Percentiles rank a stretch among this genome's conserved stretches.
phyloP scores from a whole-genome alignment of 192 early-diverging fungal genomes.

The Glomus cerebriforme region DNA sequence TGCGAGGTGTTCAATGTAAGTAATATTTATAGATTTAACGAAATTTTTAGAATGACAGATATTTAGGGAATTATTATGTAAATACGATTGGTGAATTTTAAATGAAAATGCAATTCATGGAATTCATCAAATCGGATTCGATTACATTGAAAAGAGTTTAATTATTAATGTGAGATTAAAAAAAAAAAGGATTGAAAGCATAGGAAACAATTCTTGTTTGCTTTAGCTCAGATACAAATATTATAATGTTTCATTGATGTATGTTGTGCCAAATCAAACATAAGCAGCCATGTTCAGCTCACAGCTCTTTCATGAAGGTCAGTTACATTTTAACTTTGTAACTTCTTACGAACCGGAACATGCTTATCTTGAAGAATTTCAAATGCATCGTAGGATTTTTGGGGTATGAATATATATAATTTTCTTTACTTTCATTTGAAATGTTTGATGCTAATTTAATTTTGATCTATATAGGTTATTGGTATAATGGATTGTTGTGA shows the following conservation, averaged over 20 bases:
- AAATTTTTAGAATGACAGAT: not conserved
- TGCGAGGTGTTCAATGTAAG: conserved; percentile 46
- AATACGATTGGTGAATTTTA: not conserved
- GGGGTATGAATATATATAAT: conserved; percentile 49
- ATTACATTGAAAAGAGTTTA: not conserved
- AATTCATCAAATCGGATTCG: too few species aligned
- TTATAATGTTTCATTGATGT: not conserved
- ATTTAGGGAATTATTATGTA: not conserved
- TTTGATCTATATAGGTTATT: conserved; percentile 58
- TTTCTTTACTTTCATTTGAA: not conserved
- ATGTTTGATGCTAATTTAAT: not conserved
- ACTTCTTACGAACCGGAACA: conserved; percentile 70
- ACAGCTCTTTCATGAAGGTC: conserved; percentile 63
- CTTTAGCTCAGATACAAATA: not conserved
- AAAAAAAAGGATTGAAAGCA: not conserved
- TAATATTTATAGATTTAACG: not conserved
- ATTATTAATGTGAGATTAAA: not conserved
- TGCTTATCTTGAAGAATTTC: conserved; percentile 74
- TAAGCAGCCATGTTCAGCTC: conserved; percentile 58
- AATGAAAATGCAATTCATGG: too few species aligned
- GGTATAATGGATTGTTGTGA: conserved; percentile 81
- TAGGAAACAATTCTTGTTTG: not conserved
- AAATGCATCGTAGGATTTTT: conserved; percentile 71
- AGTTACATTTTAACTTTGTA: conserved; percentile 71
- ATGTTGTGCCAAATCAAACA: conserved; percentile 3